Conservation (phyloP, 2,329 filamentous ascomycete species). For the Ceratocystis colombiana region DNA sequence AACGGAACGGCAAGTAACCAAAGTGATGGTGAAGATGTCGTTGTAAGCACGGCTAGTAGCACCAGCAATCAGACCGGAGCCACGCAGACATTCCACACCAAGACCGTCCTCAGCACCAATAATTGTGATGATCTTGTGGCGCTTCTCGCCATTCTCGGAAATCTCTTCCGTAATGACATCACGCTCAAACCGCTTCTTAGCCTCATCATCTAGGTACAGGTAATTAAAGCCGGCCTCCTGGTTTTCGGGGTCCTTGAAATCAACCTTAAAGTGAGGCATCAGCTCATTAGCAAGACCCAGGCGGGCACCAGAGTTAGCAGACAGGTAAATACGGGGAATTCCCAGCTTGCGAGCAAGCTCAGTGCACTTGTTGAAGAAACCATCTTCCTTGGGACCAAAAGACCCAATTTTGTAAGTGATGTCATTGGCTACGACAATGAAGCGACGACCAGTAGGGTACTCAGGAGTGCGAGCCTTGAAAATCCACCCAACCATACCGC, state of each 20-base stretch:
- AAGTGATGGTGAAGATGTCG: conserved; percentile 95
- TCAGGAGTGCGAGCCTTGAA: conserved; percentile 91
- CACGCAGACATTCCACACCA: conserved; percentile 92
- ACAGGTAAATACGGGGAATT: conserved; percentile 94
- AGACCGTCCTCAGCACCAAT: conserved; percentile 90
- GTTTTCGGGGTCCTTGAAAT: conserved; percentile 77
- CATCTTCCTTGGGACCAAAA: conserved; percentile 91
- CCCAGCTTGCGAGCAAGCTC: conserved; percentile 88
- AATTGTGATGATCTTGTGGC: conserved; percentile 89
- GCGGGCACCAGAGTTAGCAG: conserved; percentile 96
- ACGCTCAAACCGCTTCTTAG: conserved; percentile 78
- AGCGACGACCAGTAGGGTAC: conserved; percentile 83
- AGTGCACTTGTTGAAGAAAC: conserved; percentile 98
- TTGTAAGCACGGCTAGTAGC: conserved; percentile 95
- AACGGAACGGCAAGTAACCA: conserved; percentile 96
- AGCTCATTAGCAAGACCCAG: conserved; percentile 94
- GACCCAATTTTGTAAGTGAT: conserved; percentile 99
- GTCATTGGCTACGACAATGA: conserved; percentile 96
- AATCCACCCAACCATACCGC: conserved; percentile 98
- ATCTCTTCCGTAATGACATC: conserved; percentile 69
- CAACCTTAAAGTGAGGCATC: conserved; percentile 93
- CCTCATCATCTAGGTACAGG: conserved; percentile 79
- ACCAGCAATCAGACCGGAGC: conserved; percentile 95
- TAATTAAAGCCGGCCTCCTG: conserved; percentile 93
- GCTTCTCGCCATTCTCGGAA: conserved; percentile 74